Evolutionary conservation across 2,329 filamentous ascomycete species (phyloP), one percentile per base, ranked within the genome.

Genomic region (Arthrobotrys sphaeroides): DNA sequence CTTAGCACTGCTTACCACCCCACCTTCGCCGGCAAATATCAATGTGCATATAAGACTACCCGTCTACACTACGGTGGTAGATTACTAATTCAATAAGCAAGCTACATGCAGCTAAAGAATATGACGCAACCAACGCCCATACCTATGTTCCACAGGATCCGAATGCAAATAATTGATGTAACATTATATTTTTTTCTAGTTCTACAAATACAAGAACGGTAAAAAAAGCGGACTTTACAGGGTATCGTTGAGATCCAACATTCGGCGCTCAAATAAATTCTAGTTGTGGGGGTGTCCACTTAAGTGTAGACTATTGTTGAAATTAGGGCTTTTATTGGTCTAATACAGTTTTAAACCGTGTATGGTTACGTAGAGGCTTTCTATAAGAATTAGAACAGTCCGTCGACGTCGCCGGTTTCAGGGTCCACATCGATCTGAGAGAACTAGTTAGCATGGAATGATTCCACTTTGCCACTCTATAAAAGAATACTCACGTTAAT

Each of bases 391-490:
- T 93, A 99, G 83, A 98, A 99, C 68, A 99, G 87, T 3, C 95
- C 91, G 72, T 92, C 89, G 78, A 94, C 92, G 84, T 94, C 91
- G 65, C 91, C 91, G n/a, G 90, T 94, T 85, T 93, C 90, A 4
- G 86, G 84, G 80, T 94, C 90, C 38, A 91, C 90, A 77, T 86
- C 84, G 73, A 87, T 86, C 82, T 86, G 43, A 57, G 9, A 31
- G 7, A 24, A 10, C 10, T 47, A 57, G 43, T 42, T 38, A 59
- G 45, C 18, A 10, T 10, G 10, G 6, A 4, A 6, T 22, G n/a
- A 3, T 38, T 38, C 38, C 1, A 10, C 1, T 36, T 18, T 20
- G 1, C n/a, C n/a, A 10, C 9, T 9, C 33, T 38, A 38, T 10
- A 12, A 49, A 42, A 16, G 18, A 13, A 18, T 38, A 68, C 49